Evolutionary conservation across 108 stramenopile genomes (phyloP).

Genomic region (Cyclotella baltica): DNA sequence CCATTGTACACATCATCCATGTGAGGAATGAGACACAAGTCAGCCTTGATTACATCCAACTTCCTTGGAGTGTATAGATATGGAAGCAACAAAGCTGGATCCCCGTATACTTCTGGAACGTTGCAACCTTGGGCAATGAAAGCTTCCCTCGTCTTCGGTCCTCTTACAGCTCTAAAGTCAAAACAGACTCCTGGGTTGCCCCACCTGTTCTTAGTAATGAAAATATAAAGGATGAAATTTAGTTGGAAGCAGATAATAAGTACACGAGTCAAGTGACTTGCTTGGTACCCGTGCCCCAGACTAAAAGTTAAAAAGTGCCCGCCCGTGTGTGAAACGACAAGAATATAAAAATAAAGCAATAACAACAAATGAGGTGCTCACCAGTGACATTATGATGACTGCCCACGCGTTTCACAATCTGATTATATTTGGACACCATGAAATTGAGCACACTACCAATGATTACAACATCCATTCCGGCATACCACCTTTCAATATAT

Average conservation of each 20-base stretch:
- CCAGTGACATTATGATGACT: not conserved
- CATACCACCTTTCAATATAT: not conserved
- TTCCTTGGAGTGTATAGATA: constrained; percentile 2
- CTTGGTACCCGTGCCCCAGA: constrained; percentile 20
- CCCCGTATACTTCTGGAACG: constrained; percentile 10
- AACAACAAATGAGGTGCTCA: no score
- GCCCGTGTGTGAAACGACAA: no score
- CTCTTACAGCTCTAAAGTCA: constrained; percentile 22
- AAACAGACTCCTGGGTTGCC: constrained; percentile 3
- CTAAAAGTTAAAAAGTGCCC: no score
- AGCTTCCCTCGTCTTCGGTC: constrained; percentile 6
- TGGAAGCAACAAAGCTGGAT: constrained; percentile 12
- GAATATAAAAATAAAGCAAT: no score
- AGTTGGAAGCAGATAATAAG: not conserved
- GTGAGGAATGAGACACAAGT: constrained; percentile 16
- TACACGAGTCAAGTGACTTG: not conserved
- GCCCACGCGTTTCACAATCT: not conserved
- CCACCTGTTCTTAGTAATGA: not conserved
- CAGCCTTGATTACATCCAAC: not conserved
- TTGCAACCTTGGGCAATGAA: not conserved
- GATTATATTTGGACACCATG: constrained; percentile 3
- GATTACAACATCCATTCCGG: constrained; percentile 20
- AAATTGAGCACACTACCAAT: constrained; percentile 17
- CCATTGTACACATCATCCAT: constrained; percentile 2
- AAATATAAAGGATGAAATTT: no score